phyloP scores from a whole-genome alignment of 345 rosid genomes.

The Rhodamnia rubescens region DNA sequence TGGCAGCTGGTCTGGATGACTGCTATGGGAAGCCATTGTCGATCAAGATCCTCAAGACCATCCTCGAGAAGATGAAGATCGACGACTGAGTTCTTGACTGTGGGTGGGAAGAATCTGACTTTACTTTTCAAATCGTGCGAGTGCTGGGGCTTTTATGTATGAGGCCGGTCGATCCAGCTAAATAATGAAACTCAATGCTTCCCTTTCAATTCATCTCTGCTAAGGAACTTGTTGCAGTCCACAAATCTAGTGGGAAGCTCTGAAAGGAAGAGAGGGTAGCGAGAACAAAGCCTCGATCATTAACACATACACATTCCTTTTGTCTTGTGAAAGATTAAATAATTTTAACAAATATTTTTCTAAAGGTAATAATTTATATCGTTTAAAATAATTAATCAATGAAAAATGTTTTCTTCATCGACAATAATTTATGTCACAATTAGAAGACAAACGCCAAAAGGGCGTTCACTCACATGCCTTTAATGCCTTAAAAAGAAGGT shows the following conservation, averaged over 20 bases:
- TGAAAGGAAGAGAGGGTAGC: background rate
- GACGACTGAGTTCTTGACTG: background rate
- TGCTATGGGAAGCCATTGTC: constrained; percentile 23
- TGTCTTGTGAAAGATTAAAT: no score
- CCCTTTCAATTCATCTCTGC: background rate
- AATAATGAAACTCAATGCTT: background rate
- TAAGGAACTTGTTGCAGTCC: background rate
- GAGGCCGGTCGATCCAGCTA: background rate
- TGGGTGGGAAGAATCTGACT: background rate
- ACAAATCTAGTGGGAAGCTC: background rate
- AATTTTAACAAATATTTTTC: no score
- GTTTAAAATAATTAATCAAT: no score
- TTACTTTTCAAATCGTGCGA: background rate
- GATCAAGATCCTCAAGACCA: background rate
- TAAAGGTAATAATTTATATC: no score
- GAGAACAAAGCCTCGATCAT: background rate
- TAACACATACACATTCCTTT: background rate
- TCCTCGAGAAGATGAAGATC: background rate
- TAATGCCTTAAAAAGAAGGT: no score
- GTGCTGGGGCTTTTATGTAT: background rate
- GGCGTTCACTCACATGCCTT: no score
- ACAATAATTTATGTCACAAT: no score
- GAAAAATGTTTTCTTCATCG: no score
- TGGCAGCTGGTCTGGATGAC: constrained; percentile 19
- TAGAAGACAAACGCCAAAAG: no score